A percentile compares a stretch with the other conserved stretches of the same genome.
phyloP scores from a whole-genome alignment of 805 yeast species.

The Myxozyma melibiosi region DNA sequence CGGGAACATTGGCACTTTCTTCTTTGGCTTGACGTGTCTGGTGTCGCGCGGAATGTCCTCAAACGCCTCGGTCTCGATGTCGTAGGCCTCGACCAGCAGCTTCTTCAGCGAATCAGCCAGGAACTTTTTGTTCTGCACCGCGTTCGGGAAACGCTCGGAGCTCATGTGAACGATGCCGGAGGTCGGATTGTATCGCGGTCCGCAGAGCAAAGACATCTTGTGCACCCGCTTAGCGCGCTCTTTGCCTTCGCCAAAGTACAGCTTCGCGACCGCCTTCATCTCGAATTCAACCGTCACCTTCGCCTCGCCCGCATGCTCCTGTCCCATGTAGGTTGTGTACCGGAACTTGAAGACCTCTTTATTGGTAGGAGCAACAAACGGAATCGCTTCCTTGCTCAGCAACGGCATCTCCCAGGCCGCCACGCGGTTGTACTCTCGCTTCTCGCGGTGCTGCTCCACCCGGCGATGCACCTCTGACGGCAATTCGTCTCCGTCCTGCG shows the following conservation, averaged over 20 bases:
- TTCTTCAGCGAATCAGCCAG: conserved; percentile 64
- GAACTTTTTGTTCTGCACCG: conserved; percentile 83
- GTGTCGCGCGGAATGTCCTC: conserved; percentile 80
- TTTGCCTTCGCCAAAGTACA: conserved; percentile 47
- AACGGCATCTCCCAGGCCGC: conserved; percentile 93
- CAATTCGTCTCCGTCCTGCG: conserved; percentile 11
- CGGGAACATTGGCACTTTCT: conserved; percentile 60
- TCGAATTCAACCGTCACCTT: conserved; percentile 65
- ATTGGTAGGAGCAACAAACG: conserved; percentile 12
- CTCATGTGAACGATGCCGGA: conserved; percentile 65
- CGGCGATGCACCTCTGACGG: conserved; percentile 56
- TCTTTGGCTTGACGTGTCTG: conserved; percentile 60
- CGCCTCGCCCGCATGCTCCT: conserved; percentile 65
- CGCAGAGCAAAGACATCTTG: conserved; percentile 78
- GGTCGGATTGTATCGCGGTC: conserved; percentile 68
- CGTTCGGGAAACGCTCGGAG: conserved; percentile 65
- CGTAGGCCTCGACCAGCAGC: conserved; percentile 67
- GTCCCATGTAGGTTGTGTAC: conserved; percentile 75
- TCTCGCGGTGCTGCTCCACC: conserved; percentile 69
- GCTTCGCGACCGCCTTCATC: conserved; percentile 51
- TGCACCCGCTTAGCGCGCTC: conserved; percentile 51
- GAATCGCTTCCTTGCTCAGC: conserved; percentile 41
- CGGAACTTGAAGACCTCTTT: conserved; percentile 54
- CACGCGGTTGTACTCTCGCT: conserved; percentile 73
- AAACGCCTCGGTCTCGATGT: conserved; percentile 59